Evolutionary conservation across 768 basidiomycete genomes (phyloP).

Genomic region (Basidioascus undulatus): DNA sequence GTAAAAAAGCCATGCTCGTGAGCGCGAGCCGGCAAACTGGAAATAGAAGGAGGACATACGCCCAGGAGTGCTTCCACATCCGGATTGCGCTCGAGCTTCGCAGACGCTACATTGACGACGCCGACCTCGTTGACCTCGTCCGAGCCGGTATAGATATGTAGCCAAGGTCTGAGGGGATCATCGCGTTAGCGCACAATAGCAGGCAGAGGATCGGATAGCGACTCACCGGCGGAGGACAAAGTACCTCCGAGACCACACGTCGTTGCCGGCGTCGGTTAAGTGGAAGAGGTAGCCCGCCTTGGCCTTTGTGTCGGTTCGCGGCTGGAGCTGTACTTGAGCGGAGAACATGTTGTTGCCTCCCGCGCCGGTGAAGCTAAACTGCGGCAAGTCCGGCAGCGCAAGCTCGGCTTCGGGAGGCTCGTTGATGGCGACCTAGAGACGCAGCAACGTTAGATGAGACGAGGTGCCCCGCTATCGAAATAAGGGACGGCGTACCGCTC

Average conservation of each 20-base stretch:
- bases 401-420: constrained; percentile 35
- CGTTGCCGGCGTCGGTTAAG: constrained; percentile 51
- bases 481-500: too few species aligned
- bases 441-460: too few species aligned
- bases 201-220: neutral
- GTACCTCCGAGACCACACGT: constrained; percentile 62
- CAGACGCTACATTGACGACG: constrained; percentile 56
- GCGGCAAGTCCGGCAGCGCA: constrained; percentile 19
- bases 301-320: constrained; percentile 47
- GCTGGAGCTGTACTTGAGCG: constrained; percentile 29
- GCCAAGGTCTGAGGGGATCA: constrained; percentile 43
- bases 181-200: neutral
- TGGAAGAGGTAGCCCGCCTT: constrained; percentile 67
- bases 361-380: neutral
- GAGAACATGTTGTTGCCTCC: constrained; percentile 7
- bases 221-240: constrained; percentile 62
- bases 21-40: too few species aligned
- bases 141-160: constrained; percentile 63
- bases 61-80: constrained; percentile 70
- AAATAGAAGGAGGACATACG: too few species aligned
- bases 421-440: too few species aligned
- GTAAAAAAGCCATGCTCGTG: too few species aligned
- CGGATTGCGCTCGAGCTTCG: constrained; percentile 62
- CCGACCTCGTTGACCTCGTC: constrained; percentile 63
- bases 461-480: too few species aligned